Evolutionary conservation across 768 basidiomycete genomes (phyloP).

Genomic region (Naganishia friedmannii): DNA sequence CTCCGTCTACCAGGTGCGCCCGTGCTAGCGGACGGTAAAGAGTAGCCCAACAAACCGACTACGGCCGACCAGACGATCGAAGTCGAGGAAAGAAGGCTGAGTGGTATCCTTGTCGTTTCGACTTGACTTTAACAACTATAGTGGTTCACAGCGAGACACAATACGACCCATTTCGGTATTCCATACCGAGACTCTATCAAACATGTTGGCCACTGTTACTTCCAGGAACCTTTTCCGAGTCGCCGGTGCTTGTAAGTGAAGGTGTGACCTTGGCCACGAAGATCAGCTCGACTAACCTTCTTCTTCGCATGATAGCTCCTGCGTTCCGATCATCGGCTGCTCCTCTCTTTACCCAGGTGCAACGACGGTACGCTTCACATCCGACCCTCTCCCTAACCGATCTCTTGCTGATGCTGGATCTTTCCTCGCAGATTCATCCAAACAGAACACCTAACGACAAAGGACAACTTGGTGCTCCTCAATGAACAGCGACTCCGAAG

Average conservation of each 20-base stretch:
- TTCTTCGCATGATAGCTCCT: slow-evolving; percentile 5
- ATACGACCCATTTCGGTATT: too few species aligned
- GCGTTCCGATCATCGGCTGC: slow-evolving; percentile 22
- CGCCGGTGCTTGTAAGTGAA: slow-evolving; percentile 14
- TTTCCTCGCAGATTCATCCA: slow-evolving; percentile 37
- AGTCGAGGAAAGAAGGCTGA: background rate
- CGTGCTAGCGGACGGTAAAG: background rate
- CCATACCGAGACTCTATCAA: background rate
- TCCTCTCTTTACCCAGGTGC: slow-evolving; percentile 8
- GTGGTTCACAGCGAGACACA: background rate
- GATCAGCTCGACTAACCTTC: background rate
- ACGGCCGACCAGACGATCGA: slow-evolving; percentile 23
- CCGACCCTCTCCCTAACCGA: background rate
- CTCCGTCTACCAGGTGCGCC: slow-evolving; percentile 4
- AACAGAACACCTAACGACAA: slow-evolving; percentile 44
- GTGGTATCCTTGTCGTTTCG: slow-evolving; percentile 1
- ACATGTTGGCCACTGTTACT: slow-evolving; percentile 13
- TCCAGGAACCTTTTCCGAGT: slow-evolving; percentile 18
- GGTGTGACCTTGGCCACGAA: background rate
- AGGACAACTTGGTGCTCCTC: slow-evolving; percentile 60
- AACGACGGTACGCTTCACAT: slow-evolving; percentile 7
- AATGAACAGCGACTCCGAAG: slow-evolving; percentile 83
- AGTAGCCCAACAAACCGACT: slow-evolving; percentile 16
- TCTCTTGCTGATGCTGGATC: background rate
- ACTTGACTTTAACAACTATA: background rate